Conservation (phyloP, 768 basidiomycete genomes). For the Collybiopsis confluens region DNA sequence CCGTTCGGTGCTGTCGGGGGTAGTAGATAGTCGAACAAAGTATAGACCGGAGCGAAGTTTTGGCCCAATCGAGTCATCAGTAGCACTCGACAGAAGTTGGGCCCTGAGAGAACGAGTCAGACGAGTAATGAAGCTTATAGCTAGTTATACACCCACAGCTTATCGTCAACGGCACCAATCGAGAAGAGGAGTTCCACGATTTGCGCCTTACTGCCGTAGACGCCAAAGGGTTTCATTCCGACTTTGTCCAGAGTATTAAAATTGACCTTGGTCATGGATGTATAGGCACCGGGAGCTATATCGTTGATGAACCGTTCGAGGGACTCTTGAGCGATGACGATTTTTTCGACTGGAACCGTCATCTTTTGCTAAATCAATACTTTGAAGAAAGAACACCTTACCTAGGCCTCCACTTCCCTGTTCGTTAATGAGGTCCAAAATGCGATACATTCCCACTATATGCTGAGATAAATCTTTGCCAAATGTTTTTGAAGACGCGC, state of each 20-base stretch:
- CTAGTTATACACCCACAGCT: constrained; percentile 37
- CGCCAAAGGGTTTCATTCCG: constrained; percentile 44
- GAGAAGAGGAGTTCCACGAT: constrained; percentile 42
- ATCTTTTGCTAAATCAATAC: neutral
- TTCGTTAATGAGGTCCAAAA: constrained; percentile 52
- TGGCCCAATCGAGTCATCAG: constrained; percentile 17
- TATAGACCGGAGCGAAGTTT: constrained; percentile 50
- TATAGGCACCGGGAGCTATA: constrained; percentile 47
- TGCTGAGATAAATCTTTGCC: constrained; percentile 16
- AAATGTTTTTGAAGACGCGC: neutral
- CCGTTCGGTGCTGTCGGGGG: constrained; percentile 14
- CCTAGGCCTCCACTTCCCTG: constrained; percentile 42
- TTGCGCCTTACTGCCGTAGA: constrained; percentile 53
- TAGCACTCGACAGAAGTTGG: constrained; percentile 13
- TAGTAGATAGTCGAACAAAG: constrained; percentile 23
- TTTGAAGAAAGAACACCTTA: neutral
- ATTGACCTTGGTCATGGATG: constrained; percentile 50
- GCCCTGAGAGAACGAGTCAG: constrained; percentile 11
- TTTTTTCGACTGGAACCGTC: constrained; percentile 56
- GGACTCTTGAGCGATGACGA: constrained; percentile 53
- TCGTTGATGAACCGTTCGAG: constrained; percentile 44
- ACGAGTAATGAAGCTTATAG: neutral
- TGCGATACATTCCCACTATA: constrained; percentile 46
- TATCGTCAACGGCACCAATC: constrained; percentile 30
- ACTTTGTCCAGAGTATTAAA: constrained; percentile 47